These are phyloP conservation scores for Stephania japonica DNA, from an alignment of 164 flowering plant genomes.

Conservation along the genomic window DNA sequence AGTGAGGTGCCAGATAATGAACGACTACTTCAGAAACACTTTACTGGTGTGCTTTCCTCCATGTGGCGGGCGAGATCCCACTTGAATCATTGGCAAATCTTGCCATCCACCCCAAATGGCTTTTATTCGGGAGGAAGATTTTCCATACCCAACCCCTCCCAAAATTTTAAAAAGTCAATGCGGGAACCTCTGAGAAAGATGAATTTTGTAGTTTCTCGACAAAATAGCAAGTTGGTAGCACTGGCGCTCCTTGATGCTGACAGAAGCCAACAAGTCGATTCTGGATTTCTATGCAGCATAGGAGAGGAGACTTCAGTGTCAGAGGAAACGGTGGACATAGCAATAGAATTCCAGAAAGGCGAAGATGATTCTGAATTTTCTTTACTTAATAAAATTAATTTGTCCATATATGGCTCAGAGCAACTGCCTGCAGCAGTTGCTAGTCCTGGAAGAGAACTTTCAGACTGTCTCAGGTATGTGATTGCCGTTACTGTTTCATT, in stretches of 20 bases:
- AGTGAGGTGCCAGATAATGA: constrained; percentile 70
- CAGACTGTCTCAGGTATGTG: constrained; percentile 63
- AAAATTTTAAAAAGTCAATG: constrained; percentile 17
- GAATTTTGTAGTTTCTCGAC: constrained; percentile 32
- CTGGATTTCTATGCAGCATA: constrained; percentile 17
- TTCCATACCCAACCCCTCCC: constrained; percentile 19
- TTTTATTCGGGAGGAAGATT: constrained; percentile 26
- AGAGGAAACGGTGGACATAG: constrained; percentile 51
- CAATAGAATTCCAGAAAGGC: constrained; percentile 45
- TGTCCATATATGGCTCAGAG: constrained; percentile 43
- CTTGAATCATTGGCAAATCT: constrained; percentile 17
- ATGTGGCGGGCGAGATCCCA: constrained; percentile 55
- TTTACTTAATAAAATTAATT: constrained; percentile 45
- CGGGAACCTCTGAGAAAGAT: constrained; percentile 30
- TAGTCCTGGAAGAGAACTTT: constrained; percentile 19
- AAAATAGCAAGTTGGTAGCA: constrained; percentile 45
- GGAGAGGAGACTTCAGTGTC: constrained; percentile 28
- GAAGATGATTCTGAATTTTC: constrained; percentile 23
- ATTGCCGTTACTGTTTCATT: background rate
- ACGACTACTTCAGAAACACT: constrained; percentile 79
- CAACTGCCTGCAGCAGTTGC: constrained; percentile 18
- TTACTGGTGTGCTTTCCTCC: constrained; percentile 76
- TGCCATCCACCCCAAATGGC: constrained; percentile 29
- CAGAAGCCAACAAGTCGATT: constrained; percentile 21
- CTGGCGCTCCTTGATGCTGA: constrained; percentile 49